phyloP scores from a whole-genome alignment of 176 grass and related monocot species.

The Pontederia crassipes region DNA sequence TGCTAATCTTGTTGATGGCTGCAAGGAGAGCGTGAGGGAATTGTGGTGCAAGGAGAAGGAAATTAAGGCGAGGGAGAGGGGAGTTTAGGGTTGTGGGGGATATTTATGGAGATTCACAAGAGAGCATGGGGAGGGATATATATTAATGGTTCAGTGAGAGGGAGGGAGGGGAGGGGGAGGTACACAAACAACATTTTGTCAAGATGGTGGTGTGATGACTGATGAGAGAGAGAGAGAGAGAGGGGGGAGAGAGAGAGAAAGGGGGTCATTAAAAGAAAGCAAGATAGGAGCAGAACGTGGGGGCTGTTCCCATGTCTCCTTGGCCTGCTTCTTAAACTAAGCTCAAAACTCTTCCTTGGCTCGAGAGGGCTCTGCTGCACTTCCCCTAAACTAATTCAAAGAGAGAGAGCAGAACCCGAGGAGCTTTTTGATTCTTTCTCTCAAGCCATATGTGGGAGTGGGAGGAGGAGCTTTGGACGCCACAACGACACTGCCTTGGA shows the following conservation, averaged over 20 bases:
- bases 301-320: constrained; percentile 23
- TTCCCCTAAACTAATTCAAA: not conserved
- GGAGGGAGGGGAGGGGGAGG: not conserved
- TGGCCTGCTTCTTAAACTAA: not conserved
- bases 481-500: too few species aligned
- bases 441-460: not conserved
- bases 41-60: not conserved
- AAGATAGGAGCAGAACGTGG: constrained; percentile 22
- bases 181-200: constrained; percentile 9
- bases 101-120: not conserved
- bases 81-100: not conserved
- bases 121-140: constrained; percentile 1
- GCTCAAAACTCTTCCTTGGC: not conserved
- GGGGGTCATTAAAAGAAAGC: not conserved
- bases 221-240: too few species aligned
- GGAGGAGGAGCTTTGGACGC: too few species aligned
- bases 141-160: not conserved
- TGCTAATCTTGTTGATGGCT: not conserved
- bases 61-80: not conserved
- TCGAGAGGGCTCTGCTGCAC: not conserved
- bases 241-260: not conserved
- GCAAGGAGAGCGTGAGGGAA: not conserved
- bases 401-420: not conserved
- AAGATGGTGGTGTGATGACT: not conserved
- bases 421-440: constrained; percentile 10